Base-by-base conservation (phyloP, 768 basidiomycete genomes). In the Leccinellum rugosiceps region DNA sequence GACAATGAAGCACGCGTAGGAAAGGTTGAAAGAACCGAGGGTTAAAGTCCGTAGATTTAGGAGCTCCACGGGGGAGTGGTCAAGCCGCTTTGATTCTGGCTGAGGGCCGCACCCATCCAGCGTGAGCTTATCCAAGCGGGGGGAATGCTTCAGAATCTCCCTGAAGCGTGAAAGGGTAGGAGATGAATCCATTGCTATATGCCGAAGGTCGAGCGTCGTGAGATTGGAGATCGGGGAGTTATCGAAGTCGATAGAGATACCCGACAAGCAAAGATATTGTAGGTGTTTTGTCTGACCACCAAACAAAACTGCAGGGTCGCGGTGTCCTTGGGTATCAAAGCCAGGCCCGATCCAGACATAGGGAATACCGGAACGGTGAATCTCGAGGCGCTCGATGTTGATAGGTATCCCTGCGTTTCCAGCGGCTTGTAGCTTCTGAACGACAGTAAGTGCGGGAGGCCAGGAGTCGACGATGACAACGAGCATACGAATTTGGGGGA, bases 101-200 rank as follows among this genome's bases (percentile, higher is more conserved):
- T 65, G 60, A 21, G 87, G 86, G 6, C 86, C 85, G 26, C 85
- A 86, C 50, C 82, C 82, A 64, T 88, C 83, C 34, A 90, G 64
- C 17, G 80, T 75, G 44, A 91, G 75, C 53, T 83, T 84, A 52
- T 68, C 68, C 25, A 91, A 67, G 7, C 70, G 70, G 14, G 83
- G 81, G 55, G 78, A 85, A 47, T 65, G 71, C 10, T 53, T 53
- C 11, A 88, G 77, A 23, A 90, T 75, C 28, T 77, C 70, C 35
- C 81, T 79, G 68, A 88, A 87, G 23, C 76, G 76, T 9, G 58
- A 38, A 15, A 83, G 68, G 34, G 73, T 73, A 5, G 86, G 87
- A 26, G 76, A 78, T 15, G 78, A 71, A 5, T 82, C 72, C 19
- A 83, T 70, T 17, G 85, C 77, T 54, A 89, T 77, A 26, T 83